These are phyloP conservation scores for Aspergillus latus DNA, from an alignment of 2,329 filamentous ascomycete species.

Conservation along the genomic window DNA sequence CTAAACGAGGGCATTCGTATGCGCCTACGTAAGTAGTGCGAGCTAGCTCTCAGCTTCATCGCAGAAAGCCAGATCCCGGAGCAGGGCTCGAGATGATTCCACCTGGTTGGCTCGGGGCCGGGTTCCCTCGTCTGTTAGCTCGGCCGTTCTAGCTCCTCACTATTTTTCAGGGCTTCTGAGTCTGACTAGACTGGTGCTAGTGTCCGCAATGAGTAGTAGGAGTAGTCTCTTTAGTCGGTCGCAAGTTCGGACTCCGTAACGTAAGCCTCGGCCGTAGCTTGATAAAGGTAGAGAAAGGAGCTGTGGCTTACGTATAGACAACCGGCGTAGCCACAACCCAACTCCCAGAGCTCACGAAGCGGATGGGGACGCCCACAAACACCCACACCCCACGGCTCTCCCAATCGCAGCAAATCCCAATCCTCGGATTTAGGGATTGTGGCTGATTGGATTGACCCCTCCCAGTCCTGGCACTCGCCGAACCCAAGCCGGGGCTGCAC, in stretches of 20 bases:
- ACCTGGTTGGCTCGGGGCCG: slow-evolving; percentile 3
- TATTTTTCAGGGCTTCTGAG: not conserved
- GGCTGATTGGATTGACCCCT: not conserved
- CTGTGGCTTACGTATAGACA: slow-evolving; percentile 14
- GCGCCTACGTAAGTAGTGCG: slow-evolving; percentile 22
- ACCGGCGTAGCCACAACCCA: not conserved
- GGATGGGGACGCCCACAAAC: not conserved
- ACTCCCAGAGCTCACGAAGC: not conserved
- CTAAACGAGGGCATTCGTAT: slow-evolving; percentile 23
- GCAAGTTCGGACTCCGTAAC: not conserved
- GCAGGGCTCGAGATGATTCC: slow-evolving; percentile 1
- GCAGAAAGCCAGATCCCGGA: not conserved
- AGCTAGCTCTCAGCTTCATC: slow-evolving; percentile 9
- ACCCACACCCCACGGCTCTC: not conserved
- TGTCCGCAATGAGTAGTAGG: not conserved
- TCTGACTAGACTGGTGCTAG: not conserved
- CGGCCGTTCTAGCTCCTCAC: not conserved
- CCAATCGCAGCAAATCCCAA: not conserved
- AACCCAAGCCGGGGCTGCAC: not conserved
- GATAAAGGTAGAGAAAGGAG: not conserved
- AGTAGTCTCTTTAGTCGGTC: not conserved
- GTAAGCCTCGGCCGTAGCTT: not conserved
- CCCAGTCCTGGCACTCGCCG: not conserved
- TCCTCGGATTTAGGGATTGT: not conserved
- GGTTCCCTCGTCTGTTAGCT: not conserved